Percentiles rank a stretch among this genome's conserved stretches.
phyloP scores from a whole-genome alignment of 2,329 filamentous ascomycete genomes.

The Aspergillus persii region DNA sequence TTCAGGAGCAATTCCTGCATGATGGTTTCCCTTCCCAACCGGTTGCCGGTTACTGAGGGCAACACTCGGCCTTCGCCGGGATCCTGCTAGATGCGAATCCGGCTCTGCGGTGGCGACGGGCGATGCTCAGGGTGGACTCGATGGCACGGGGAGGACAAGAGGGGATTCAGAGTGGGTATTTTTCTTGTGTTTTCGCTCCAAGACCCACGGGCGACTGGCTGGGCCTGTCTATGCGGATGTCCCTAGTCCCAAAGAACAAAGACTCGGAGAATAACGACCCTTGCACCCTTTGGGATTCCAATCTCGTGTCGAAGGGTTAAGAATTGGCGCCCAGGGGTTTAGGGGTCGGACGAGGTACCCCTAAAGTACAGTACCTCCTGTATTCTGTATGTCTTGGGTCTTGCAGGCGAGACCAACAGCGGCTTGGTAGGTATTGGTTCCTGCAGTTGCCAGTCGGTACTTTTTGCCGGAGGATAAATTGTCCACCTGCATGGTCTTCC shows the following conservation, averaged over 20 bases:
- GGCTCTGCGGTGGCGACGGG: background rate
- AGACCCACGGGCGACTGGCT: background rate
- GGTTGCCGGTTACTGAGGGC: background rate
- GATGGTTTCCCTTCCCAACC: background rate
- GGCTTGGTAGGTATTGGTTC: background rate
- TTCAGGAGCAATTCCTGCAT: background rate
- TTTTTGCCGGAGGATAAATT: background rate
- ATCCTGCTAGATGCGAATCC: background rate
- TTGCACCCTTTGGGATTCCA: background rate
- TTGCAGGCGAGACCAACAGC: background rate
- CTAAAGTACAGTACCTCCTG: no score
- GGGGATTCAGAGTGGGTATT: background rate
- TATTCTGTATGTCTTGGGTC: background rate
- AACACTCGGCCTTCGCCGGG: background rate
- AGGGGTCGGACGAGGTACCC: background rate
- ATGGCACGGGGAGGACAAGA: background rate
- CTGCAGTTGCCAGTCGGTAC: no score
- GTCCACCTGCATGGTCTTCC: no score
- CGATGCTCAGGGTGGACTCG: background rate
- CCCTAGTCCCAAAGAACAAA: background rate
- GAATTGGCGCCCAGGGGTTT: background rate
- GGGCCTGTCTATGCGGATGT: background rate
- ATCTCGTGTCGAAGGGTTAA: background rate
- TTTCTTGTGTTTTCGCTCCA: background rate
- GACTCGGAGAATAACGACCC: background rate